phyloP scores from a whole-genome alignment of 1,284 basidiomycete genomes.

The Ganoderma meredithae region DNA sequence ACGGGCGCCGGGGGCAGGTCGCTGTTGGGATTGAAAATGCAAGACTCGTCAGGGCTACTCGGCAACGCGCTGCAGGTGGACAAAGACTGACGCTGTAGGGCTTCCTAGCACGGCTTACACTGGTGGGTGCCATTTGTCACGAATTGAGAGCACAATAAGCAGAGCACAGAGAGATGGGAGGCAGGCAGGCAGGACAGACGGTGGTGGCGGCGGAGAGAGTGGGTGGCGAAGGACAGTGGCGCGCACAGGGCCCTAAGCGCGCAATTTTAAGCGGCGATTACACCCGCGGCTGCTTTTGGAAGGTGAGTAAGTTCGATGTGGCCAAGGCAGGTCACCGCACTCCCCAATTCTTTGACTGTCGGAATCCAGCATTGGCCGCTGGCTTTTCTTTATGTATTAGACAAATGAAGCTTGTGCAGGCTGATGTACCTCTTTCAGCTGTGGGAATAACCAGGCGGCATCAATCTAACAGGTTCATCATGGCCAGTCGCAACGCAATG shows the following conservation, averaged over 20 bases:
- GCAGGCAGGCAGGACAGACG: constrained; percentile 8
- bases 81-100: constrained; percentile 56
- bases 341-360: too few species aligned
- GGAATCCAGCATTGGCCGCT: too few species aligned
- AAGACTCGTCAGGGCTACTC: constrained; percentile 19
- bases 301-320: constrained; percentile 24
- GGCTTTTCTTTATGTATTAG: too few species aligned
- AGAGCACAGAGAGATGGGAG: constrained; percentile 10
- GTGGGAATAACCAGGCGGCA: too few species aligned
- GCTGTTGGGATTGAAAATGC: constrained; percentile 41
- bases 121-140: constrained; percentile 35
- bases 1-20: constrained; percentile 51
- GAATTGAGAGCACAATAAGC: constrained; percentile 6
- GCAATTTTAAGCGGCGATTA: constrained; percentile 26
- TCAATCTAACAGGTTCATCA: too few species aligned
- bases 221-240: constrained; percentile 3
- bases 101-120: constrained; percentile 46
- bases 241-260: constrained; percentile 7
- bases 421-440: too few species aligned
- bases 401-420: too few species aligned
- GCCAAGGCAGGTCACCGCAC: neutral
- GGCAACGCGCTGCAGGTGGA: neutral
- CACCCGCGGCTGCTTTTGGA: constrained; percentile 20
- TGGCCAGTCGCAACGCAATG: too few species aligned
- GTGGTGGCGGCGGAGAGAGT: constrained; percentile 25